Conservation (phyloP, 1,284 basidiomycete species). For the Tilletia setariae region DNA sequence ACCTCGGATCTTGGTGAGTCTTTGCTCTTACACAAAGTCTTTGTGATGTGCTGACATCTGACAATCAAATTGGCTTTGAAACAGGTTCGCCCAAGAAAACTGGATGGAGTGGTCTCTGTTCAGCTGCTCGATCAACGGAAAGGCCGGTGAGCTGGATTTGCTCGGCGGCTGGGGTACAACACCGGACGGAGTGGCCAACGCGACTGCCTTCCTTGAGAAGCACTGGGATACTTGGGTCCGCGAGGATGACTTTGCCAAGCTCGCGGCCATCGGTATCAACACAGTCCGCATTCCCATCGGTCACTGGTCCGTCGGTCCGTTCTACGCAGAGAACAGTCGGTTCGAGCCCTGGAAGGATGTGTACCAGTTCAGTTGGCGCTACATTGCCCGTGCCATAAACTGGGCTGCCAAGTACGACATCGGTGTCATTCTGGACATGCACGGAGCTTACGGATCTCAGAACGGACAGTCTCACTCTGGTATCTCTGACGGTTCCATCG, state of each 20-base stretch:
- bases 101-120: conserved; percentile 76
- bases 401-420: conserved; percentile 66
- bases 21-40: background rate
- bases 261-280: conserved; percentile 53
- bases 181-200: conserved; percentile 57
- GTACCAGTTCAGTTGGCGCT: conserved; percentile 66
- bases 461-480: conserved; percentile 69
- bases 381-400: conserved; percentile 65
- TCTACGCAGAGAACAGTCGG: conserved; percentile 60
- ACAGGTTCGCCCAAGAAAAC: conserved; percentile 71
- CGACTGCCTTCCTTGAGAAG: conserved; percentile 62
- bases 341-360: conserved; percentile 64
- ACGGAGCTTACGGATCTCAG: conserved; percentile 69
- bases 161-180: conserved; percentile 61
- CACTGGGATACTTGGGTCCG: conserved; percentile 63
- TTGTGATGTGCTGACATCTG: conserved; percentile 14
- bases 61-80: background rate
- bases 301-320: conserved; percentile 55
- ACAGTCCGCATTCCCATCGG: conserved; percentile 55
- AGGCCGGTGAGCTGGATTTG: conserved; percentile 59
- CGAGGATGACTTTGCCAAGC: conserved; percentile 56
- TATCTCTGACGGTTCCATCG: conserved; percentile 64
- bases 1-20: conserved; percentile 37
- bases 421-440: conserved; percentile 72
- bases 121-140: conserved; percentile 62